Evolutionary conservation across 2,329 filamentous ascomycete genomes (phyloP).

Genomic region (Aulographum hederae): DNA sequence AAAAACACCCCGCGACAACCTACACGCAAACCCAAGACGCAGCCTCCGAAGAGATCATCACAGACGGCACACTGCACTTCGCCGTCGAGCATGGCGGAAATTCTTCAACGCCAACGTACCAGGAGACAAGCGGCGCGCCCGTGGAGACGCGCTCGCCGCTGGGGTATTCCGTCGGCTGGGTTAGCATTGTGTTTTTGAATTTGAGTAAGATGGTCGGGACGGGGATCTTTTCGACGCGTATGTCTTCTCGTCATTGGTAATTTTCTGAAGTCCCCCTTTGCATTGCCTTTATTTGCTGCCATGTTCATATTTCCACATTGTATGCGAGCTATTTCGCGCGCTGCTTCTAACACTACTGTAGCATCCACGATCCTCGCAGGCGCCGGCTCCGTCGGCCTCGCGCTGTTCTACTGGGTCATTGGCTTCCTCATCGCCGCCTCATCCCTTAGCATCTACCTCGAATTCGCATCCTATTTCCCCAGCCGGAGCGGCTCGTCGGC

Average conservation of each 20-base stretch:
- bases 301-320: too few species aligned
- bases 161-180: slow-evolving; percentile 37
- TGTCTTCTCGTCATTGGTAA: too few species aligned
- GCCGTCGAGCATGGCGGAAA: slow-evolving; percentile 29
- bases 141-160: slow-evolving; percentile 40
- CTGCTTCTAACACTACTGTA: not conserved
- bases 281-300: too few species aligned
- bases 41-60: too few species aligned
- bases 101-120: slow-evolving; percentile 31
- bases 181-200: slow-evolving; percentile 1
- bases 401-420: slow-evolving; percentile 1
- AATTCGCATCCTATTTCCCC: slow-evolving; percentile 3
- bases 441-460: slow-evolving; percentile 2
- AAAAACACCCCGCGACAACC: too few species aligned
- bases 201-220: slow-evolving; percentile 2
- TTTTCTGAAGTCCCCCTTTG: too few species aligned
- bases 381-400: slow-evolving; percentile 1
- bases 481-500: slow-evolving; percentile 12
- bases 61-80: slow-evolving; percentile 24
- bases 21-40: too few species aligned
- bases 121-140: slow-evolving; percentile 43
- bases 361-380: not conserved
- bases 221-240: slow-evolving; percentile 3
- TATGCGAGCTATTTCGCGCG: not conserved
- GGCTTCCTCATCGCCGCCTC: slow-evolving; percentile 1